Evolutionary conservation across 2,329 filamentous ascomycete genomes (phyloP), one percentile per base, ranked within the genome.

Genomic region (Aspergillus brasiliensis): DNA sequence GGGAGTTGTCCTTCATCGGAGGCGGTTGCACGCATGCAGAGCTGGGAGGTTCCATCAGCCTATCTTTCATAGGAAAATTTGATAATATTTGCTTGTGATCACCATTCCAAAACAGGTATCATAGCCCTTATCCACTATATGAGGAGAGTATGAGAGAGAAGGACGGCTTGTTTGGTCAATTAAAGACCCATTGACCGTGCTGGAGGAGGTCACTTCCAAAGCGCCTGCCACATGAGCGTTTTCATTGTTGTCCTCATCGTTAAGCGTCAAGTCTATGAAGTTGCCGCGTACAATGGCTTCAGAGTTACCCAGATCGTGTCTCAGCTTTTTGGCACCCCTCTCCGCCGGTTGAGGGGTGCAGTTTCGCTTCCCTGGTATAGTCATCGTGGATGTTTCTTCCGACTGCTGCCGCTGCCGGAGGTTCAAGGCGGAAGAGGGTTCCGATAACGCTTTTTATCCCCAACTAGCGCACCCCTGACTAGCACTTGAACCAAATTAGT

Each of bases 51-150:
- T n/a, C 3, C 21, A 15, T 58, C 31, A 54, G 25, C 40, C 11
- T 17, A 15, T 0, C 7, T 1, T 28, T 25, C 7, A 28, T 25
- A 55, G 19, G 25, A 28, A 8, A 55, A 15, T 44, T 1, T 17
- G n/a, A 5, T 19, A 23, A 15, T 15, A 25, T 28, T n/a, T 2
- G 38, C 8, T 57, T 10, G 25, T 8, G 13, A 27, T 58, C 34
- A 58, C 57, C 57, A 53, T 40, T 58, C 57, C 57, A 34, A 58
- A 58, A 23, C 57, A 58, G 8, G 51, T 58, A 37, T 58, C 42
- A 44, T 55, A 55, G 17, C 2, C 8, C 6, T n/a, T 25, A 27
- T 27, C 37, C 27, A 23, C n/a, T 10, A 17, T 21, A 10, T 5
- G 21, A 28, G 47, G 15, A 31, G 23, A 8, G 27, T 28, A 28